phyloP scores from a whole-genome alignment of 2,329 filamentous ascomycete genomes.

The Sclerotinia sclerotiorum region DNA sequence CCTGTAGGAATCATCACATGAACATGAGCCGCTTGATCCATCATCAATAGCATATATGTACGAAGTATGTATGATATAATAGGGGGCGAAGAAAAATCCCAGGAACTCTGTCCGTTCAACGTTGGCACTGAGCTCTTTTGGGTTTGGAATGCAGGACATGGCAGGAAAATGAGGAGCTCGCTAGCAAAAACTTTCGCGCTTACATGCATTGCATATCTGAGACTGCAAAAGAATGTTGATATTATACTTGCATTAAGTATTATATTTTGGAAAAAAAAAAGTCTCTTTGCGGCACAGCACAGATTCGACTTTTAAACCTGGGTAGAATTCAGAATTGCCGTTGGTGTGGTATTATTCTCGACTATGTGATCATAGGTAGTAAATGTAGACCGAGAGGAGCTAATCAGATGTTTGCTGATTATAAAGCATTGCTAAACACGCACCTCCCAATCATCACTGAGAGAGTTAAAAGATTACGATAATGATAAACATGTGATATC shows the following conservation, averaged over 20 bases:
- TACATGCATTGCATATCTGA: conserved; percentile 14
- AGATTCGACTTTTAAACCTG: background rate
- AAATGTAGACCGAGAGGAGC: background rate
- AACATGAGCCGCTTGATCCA: background rate
- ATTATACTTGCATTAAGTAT: background rate
- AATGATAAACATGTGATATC: conserved; percentile 5
- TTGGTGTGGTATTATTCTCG: background rate
- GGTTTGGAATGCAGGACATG: conserved; percentile 13
- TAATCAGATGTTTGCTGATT: accelerated
- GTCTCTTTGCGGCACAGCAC: background rate
- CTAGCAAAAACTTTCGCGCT: background rate
- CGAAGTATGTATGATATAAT: background rate
- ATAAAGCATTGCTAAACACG: background rate
- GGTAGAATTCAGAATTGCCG: background rate
- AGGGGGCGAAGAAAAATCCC: conserved; percentile 6
- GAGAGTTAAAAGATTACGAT: too few species aligned
- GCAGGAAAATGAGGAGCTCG: conserved; percentile 5
- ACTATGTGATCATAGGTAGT: background rate
- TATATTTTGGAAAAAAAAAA: background rate
- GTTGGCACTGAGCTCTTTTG: conserved; percentile 6
- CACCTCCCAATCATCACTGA: background rate
- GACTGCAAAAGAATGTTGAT: background rate
- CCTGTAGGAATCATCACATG: background rate
- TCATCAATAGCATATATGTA: conserved; percentile 7
- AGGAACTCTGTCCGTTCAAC: background rate